Base-by-base conservation (phyloP, 2,329 filamentous ascomycete species). In the Tolypocladium ophioglossoides region DNA sequence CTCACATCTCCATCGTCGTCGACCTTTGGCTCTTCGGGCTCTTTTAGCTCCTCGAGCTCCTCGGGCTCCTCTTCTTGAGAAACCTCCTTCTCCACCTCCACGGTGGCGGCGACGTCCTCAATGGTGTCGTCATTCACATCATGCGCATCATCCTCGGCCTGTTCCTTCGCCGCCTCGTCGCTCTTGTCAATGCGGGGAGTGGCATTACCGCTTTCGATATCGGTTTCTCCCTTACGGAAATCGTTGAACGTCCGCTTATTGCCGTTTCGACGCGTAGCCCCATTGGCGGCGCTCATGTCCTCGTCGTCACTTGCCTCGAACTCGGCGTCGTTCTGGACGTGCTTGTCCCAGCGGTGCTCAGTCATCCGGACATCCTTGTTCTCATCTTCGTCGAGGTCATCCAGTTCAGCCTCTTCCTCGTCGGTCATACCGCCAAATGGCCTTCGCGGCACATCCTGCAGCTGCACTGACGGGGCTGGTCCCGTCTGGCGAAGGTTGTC, bases 301-400 rank as follows among this genome's bases (percentile, higher is more conserved):
- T 97, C 92, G 56, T 96, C 90, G 57, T 95, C 91, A 59, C 89
- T 95, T 46, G 94, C 88, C 56, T 91, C 88, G 46, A 91, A 82
- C 66, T 96, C 92, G 61, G 87, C 88, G 9, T 89, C 83, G 55
- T 88, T 83, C 52, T 84, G 80, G 30, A 90, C 79, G 50, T 81
- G 84, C 68, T 91, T 85, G 59, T 97, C 92, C 77, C 88, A 91
- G 58, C 85, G 82, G 38, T 89, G 85, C 68, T 94, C 82, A 0
- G 90, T 95, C 70, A 86, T 84, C 30, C 92, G 86, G 54, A 81
- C 81, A 65, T 97, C 92, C 62, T 89, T 86, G 67, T 94, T 91
- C 61, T 89, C 82, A 59, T 96, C 91, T 52, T 90, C 89, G 58
- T 97, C 91, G 1, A 89, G 67, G 58, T 86, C 82, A 56, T 86